Conservation (phyloP, 257 asterid genomes). For the Paraleonurus japonicus region DNA sequence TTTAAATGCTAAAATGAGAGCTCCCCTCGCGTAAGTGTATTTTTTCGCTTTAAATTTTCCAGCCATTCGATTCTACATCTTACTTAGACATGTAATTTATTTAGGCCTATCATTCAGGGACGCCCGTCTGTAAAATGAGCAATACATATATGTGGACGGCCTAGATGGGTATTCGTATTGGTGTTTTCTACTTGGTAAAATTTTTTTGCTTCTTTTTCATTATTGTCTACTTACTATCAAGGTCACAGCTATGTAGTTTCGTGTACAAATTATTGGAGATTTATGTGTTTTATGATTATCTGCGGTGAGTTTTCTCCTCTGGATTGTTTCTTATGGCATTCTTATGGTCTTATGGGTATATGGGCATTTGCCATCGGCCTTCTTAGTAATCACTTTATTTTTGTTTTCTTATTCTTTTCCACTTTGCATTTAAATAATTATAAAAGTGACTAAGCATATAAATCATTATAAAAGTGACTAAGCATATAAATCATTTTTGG, state of each 20-base stretch:
- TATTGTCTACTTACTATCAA: constrained; percentile 6
- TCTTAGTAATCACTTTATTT: too few species aligned
- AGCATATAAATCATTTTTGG: too few species aligned
- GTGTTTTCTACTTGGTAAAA: constrained; percentile 53
- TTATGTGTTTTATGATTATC: constrained; percentile 8
- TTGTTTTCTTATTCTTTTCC: too few species aligned
- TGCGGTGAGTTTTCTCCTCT: too few species aligned
- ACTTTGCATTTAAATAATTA: too few species aligned
- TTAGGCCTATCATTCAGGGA: constrained; percentile 90
- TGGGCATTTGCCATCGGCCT: constrained; percentile 73
- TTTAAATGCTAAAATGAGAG: constrained; percentile 93
- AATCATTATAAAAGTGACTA: too few species aligned
- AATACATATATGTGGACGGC: too few species aligned
- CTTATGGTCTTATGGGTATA: constrained; percentile 51
- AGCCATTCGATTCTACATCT: too few species aligned
- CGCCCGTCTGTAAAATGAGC: constrained; percentile 83
- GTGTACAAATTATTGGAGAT: neutral
- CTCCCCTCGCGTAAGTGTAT: constrained; percentile 82
- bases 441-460: too few species aligned
- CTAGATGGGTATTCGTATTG: too few species aligned
- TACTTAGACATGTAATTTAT: constrained; percentile 30
- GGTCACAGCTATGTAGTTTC: neutral
- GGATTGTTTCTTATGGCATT: constrained; percentile 76
- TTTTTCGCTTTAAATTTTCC: too few species aligned
- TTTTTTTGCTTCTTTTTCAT: neutral